These are phyloP conservation scores for Mycena galericulata DNA, from an alignment of 768 basidiomycete genomes.

Conservation along the genomic window DNA sequence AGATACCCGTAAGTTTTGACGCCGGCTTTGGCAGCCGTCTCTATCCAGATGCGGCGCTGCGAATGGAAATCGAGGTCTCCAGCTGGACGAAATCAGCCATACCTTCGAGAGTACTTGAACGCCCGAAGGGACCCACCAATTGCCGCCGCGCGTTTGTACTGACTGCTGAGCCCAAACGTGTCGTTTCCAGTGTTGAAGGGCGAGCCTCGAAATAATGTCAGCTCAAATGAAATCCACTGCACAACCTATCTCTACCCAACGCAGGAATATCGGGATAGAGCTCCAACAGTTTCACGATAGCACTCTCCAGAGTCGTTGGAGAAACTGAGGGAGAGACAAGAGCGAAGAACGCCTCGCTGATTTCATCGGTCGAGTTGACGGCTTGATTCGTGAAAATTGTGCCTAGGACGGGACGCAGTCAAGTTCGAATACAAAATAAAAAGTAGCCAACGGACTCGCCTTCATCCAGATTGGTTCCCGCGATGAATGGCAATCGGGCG, in stretches of 20 bases:
- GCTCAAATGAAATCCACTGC: too few species aligned
- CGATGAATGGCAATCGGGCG: not conserved
- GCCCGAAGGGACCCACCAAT: too few species aligned
- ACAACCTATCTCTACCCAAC: not conserved
- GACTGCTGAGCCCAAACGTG: too few species aligned
- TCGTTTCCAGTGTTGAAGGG: too few species aligned
- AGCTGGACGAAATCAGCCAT: too few species aligned
- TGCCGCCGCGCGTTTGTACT: too few species aligned
- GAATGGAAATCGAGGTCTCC: conserved; percentile 35
- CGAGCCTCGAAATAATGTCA: too few species aligned
- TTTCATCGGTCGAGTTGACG: not conserved
- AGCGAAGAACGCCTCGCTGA: not conserved
- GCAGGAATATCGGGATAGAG: not conserved
- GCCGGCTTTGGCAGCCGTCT: conserved; percentile 53
- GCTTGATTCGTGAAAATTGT: not conserved
- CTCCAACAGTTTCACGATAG: not conserved
- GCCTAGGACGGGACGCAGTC: not conserved
- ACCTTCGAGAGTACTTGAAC: too few species aligned
- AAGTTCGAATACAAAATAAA: not conserved
- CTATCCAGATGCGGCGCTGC: conserved; percentile 54
- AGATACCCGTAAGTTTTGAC: conserved; percentile 58
- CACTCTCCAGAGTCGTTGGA: not conserved
- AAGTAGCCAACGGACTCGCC: not conserved
- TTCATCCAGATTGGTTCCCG: not conserved
- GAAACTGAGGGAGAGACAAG: not conserved